These are phyloP conservation scores for Torulaspora globosa DNA, from an alignment of 1,139 yeast genomes.

Conservation along the genomic window DNA sequence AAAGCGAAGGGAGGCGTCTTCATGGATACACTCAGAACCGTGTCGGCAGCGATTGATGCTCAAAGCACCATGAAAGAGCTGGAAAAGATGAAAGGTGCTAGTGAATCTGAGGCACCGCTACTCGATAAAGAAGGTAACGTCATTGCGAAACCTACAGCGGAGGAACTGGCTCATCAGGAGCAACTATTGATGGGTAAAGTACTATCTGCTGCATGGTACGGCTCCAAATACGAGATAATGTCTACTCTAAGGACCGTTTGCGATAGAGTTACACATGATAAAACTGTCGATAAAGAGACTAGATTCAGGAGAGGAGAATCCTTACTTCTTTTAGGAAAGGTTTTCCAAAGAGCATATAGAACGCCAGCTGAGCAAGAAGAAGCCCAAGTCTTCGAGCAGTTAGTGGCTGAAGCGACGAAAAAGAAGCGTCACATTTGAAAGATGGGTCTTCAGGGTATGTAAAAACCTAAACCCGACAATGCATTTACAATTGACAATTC, in stretches of 20 bases:
- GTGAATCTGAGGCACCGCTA: conserved; percentile 39
- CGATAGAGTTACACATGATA: conserved; percentile 68
- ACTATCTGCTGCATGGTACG: conserved; percentile 94
- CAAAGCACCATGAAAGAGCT: conserved; percentile 83
- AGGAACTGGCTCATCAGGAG: conserved; percentile 82
- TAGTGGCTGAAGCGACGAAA: conserved; percentile 87
- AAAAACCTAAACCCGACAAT: neutral
- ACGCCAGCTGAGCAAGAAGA: conserved; percentile 87
- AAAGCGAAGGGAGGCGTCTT: conserved; percentile 85
- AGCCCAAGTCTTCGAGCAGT: conserved; percentile 82
- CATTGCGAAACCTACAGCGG: conserved; percentile 59
- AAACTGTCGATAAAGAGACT: conserved; percentile 49
- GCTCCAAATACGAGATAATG: conserved; percentile 84
- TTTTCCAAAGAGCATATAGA: conserved; percentile 62
- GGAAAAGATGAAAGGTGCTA: conserved; percentile 62
- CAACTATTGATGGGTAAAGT: conserved; percentile 84
- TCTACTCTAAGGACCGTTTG: conserved; percentile 86
- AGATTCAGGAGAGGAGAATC: conserved; percentile 79
- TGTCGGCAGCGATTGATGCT: conserved; percentile 84
- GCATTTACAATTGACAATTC: neutral
- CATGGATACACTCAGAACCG: conserved; percentile 81
- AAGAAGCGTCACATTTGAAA: conserved; percentile 45
- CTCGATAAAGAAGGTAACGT: conserved; percentile 49
- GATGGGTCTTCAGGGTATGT: neutral
- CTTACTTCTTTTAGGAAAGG: conserved; percentile 65